Evolutionary conservation across 2,329 filamentous ascomycete species (phyloP), one percentile per base, ranked within the genome.

Genomic region (Penicillium sp.): DNA sequence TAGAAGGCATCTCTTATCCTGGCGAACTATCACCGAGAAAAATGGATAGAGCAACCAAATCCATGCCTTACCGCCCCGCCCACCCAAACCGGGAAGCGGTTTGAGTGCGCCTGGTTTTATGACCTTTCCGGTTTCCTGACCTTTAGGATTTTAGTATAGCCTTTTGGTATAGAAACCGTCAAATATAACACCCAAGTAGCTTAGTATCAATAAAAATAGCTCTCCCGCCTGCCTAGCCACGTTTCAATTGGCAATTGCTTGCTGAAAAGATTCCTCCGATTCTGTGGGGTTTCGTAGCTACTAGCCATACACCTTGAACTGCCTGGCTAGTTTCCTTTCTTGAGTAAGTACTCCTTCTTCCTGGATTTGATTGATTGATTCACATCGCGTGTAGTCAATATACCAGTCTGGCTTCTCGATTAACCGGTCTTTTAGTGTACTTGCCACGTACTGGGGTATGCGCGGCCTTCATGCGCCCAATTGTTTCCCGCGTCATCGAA

Each of bases 361-460:
- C 47, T 50, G 10, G n/a, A 7, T 4, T 10, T 10, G 37, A 50
- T 50, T 22, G 38, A 54, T 12, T 39, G 51, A 54, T 42, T 42
- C 11, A 25, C 51, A 43, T 54, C 51, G 51, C 51, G 51, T 17
- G 22, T 34, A 14, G 38, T 34, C 25, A 54, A 45, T 43, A 47
- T 54, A 54, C 52, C 25, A 47, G 22, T 25, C 22, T 54, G 39
- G 52, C 52, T 54, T 20, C 20, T 20, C 20, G 20, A 35, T 54
- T 54, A 14, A 54, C 52, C 52, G 45, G 52, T 20, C 41, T 39
- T n/a, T 45, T 43, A 37, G 52, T 54, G 8, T 34, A 43, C 45
- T 47, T 6, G 15, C 52, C 28, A 17, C n/a, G 39, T 22, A 20
- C 0, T 28, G 39, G 52, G 6, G 2, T 1, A 14, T 54, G 39